These are phyloP conservation scores for Artomyces pyxidatus DNA, from an alignment of 768 basidiomycete species.

Conservation along the genomic window DNA sequence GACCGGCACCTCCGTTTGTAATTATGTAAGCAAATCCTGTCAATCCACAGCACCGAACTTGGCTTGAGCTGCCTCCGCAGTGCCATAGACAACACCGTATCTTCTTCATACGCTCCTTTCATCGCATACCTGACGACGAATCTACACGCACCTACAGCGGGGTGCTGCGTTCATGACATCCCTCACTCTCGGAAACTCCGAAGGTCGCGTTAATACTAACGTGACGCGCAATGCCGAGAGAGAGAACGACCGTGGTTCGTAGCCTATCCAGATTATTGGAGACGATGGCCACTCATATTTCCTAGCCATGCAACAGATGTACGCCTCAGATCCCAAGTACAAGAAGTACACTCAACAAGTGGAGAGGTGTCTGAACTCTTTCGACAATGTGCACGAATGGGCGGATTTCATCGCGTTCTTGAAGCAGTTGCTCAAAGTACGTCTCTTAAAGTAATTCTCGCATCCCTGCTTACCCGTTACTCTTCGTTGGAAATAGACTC, in stretches of 20 bases:
- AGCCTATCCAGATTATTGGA: background rate
- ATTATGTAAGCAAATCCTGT: too few relatives aligned
- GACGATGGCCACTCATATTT: constrained; percentile 1
- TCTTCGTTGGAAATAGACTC: too few relatives aligned
- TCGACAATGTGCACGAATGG: constrained; percentile 98
- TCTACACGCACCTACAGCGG: too few relatives aligned
- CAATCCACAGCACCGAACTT: too few relatives aligned
- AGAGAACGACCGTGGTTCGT: constrained; percentile 33
- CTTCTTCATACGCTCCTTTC: too few relatives aligned
- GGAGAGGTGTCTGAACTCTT: constrained; percentile 86
- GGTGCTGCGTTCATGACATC: too few relatives aligned
- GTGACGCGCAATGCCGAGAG: constrained; percentile 1
- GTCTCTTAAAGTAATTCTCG: constrained; percentile 14
- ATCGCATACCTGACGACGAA: too few relatives aligned
- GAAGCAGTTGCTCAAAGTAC: constrained; percentile 85
- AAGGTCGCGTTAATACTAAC: too few relatives aligned
- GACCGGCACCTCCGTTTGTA: too few relatives aligned
- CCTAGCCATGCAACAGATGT: constrained; percentile 47
- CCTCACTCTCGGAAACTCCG: too few relatives aligned
- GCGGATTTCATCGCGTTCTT: constrained; percentile 98
- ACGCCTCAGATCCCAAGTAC: constrained; percentile 82
- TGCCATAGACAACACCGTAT: too few relatives aligned
- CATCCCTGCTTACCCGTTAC: background rate
- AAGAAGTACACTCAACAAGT: constrained; percentile 91
- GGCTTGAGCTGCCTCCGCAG: too few relatives aligned